Conservation (phyloP, 345 rosid genomes). For the Ailanthus altissimus region DNA sequence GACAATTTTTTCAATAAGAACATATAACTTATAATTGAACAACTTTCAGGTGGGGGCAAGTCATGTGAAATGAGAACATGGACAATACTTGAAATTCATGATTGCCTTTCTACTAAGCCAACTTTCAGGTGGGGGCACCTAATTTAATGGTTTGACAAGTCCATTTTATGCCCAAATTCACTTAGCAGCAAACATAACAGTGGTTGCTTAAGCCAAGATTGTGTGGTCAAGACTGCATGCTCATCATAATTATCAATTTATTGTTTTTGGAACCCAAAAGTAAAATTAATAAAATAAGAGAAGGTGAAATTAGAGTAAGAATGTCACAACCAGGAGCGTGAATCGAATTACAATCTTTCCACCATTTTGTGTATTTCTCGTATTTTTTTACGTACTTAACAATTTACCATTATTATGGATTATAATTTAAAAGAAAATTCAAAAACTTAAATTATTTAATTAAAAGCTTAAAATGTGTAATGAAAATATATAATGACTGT, state of each 20-base stretch:
- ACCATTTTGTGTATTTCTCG: too few relatives aligned
- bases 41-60: not conserved
- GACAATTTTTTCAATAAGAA: not conserved
- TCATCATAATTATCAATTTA: conserved; percentile 3
- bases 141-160: conserved; percentile 12
- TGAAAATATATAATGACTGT: too few relatives aligned
- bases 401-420: too few relatives aligned
- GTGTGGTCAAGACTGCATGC: not conserved
- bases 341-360: too few relatives aligned
- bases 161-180: conserved; percentile 38
- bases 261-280: not conserved
- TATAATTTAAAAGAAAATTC: too few relatives aligned
- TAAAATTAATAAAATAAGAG: not conserved
- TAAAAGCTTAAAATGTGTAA: not conserved
- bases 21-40: not conserved
- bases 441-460: too few relatives aligned
- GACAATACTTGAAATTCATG: not conserved
- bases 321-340: too few relatives aligned
- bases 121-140: too few relatives aligned
- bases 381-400: too few relatives aligned
- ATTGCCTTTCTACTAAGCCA: not conserved
- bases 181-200: conserved; percentile 10
- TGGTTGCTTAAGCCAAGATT: conserved; percentile 9
- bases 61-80: conserved; percentile 4
- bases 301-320: not conserved